Evolutionary conservation across 768 basidiomycete species (phyloP).

Genomic region (Trametes cingulata): DNA sequence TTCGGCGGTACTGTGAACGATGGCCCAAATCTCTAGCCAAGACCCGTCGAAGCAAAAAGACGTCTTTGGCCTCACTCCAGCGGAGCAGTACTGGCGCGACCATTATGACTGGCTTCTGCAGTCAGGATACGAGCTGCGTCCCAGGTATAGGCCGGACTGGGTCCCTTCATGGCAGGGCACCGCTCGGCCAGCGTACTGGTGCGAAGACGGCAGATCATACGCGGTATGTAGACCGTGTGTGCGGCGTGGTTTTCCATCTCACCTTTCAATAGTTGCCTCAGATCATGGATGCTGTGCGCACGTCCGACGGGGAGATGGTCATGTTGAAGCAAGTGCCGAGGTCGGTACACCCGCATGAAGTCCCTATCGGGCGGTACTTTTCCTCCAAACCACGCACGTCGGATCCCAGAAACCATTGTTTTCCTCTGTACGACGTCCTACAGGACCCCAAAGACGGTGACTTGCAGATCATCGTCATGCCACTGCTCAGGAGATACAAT

Average conservation of each 20-base stretch:
- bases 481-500: conserved; percentile 30
- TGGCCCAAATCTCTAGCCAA: too few relatives aligned
- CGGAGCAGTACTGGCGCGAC: too few relatives aligned
- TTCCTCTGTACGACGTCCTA: conserved; percentile 18
- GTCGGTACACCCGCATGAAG: conserved; percentile 1
- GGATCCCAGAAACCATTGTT: conserved; percentile 22
- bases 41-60: too few relatives aligned
- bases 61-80: too few relatives aligned
- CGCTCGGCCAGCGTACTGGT: background rate
- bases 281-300: conserved; percentile 6
- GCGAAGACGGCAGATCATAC: background rate
- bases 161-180: conserved; percentile 7
- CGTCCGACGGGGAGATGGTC: background rate
- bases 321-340: background rate
- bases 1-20: too few relatives aligned
- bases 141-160: conserved; percentile 22
- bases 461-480: conserved; percentile 35
- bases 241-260: too few relatives aligned
- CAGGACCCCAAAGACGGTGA: conserved; percentile 5
- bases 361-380: conserved; percentile 3
- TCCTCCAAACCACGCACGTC: background rate
- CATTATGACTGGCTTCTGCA: too few relatives aligned
- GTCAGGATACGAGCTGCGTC: conserved; percentile 24
- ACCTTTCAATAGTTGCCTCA: background rate
- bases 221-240: background rate